Percentiles rank a stretch among this genome's conserved stretches.
Conservation (phyloP, 805 yeast genomes). For the Candida pseudofarinosa region DNA sequence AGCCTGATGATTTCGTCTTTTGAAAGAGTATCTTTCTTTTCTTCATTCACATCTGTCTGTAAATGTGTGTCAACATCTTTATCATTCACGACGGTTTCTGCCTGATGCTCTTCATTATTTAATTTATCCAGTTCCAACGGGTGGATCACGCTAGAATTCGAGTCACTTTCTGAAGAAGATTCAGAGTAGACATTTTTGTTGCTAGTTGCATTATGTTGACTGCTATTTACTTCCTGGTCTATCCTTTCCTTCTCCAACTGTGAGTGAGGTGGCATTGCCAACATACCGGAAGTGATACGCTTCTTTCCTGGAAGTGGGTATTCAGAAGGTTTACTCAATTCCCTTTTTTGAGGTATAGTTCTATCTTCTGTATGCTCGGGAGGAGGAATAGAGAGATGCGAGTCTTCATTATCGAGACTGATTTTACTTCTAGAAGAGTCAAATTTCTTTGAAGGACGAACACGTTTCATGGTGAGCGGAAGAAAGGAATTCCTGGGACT, state of each 20-base stretch:
- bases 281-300: conserved; percentile 42
- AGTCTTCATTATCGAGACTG: conserved; percentile 9
- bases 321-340: conserved; percentile 3
- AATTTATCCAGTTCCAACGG: not conserved
- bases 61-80: not conserved
- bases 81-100: not conserved
- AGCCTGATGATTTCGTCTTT: conserved; percentile 16
- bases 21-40: conserved; percentile 6
- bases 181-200: not conserved
- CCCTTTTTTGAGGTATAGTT: conserved; percentile 29
- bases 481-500: not conserved
- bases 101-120: not conserved
- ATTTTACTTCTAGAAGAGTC: not conserved
- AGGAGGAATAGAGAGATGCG: conserved; percentile 32
- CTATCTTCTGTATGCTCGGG: conserved; percentile 20
- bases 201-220: not conserved
- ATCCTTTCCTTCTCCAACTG: conserved; percentile 20
- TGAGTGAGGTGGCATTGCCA: conserved; percentile 29
- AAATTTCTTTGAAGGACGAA: conserved; percentile 3
- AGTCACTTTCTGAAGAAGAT: not conserved
- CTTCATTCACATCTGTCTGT: not conserved
- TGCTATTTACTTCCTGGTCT: conserved; percentile 1
- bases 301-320: conserved; percentile 9
- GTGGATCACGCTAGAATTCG: not conserved
- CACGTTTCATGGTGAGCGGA: conserved; percentile 5